Evolutionary conservation across 2,329 filamentous ascomycete species (phyloP).

Genomic region (Cadophora sp.): DNA sequence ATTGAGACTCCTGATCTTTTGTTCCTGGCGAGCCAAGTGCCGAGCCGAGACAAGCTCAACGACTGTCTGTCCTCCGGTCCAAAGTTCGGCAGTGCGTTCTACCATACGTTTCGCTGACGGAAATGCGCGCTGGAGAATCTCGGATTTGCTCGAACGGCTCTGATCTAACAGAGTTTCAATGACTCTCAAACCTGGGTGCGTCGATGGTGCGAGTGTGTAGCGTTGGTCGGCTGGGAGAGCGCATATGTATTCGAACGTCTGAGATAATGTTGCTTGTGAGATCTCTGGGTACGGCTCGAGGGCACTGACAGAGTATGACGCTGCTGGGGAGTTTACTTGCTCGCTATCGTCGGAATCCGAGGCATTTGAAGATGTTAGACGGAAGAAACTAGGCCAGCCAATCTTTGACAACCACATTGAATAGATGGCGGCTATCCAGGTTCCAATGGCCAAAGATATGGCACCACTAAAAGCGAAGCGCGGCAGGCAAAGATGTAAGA

Average conservation of each 20-base stretch:
- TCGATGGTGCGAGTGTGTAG: conserved; percentile 24
- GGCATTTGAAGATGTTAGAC: conserved; percentile 33
- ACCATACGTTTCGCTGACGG: conserved; percentile 15
- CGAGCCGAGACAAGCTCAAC: conserved; percentile 21
- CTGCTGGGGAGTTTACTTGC: background rate
- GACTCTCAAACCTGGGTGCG: conserved; percentile 27
- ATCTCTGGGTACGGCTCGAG: conserved; percentile 29
- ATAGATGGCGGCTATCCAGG: conserved; percentile 57
- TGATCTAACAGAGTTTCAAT: conserved; percentile 20
- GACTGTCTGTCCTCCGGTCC: conserved; percentile 17
- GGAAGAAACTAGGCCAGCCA: conserved; percentile 45
- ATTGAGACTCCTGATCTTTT: conserved; percentile 25
- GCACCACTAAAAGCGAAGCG: conserved; percentile 54
- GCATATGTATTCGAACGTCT: conserved; percentile 45
- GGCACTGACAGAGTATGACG: conserved; percentile 53
- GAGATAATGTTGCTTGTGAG: conserved; percentile 34
- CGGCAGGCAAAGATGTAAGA: conserved; percentile 50
- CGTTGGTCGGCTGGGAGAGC: conserved; percentile 35
- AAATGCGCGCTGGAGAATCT: conserved; percentile 21
- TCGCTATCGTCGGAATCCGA: conserved; percentile 40
- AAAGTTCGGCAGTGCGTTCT: conserved; percentile 13
- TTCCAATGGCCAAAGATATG: conserved; percentile 55
- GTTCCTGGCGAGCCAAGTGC: conserved; percentile 27
- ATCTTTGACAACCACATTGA: conserved; percentile 23
- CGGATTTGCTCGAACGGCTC: background rate